A percentile compares a stretch with the other conserved stretches of the same genome.
phyloP scores from a whole-genome alignment of 306 rosid genomes.

The Gynostemma pentaphyllum region DNA sequence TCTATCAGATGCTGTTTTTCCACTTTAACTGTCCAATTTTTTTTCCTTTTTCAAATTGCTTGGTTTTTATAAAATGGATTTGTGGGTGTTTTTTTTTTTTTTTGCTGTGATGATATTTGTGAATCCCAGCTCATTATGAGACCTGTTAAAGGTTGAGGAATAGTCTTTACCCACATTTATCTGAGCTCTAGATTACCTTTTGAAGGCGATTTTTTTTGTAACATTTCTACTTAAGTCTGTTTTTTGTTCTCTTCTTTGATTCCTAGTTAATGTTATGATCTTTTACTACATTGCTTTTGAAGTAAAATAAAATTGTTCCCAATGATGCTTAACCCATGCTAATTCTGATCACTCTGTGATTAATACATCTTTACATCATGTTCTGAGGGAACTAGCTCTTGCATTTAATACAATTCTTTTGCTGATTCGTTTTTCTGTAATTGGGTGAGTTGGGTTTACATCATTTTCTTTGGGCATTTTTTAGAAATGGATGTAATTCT shows the following conservation, averaged over 20 bases:
- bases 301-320: neutral
- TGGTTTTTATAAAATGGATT: neutral
- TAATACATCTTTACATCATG: neutral
- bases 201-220: too few species aligned
- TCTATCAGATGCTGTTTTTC: too few species aligned
- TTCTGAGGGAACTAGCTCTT: slow-evolving; percentile 36
- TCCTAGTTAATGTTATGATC: neutral
- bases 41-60: too few species aligned
- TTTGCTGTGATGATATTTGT: slow-evolving; percentile 29
- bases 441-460: neutral
- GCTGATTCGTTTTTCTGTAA: neutral
- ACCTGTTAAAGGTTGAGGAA: slow-evolving; percentile 33
- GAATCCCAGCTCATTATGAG: slow-evolving; percentile 48
- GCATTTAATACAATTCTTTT: neutral
- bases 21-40: too few species aligned
- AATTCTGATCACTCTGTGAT: slow-evolving; percentile 44
- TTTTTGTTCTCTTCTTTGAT: too few species aligned
- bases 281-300: neutral
- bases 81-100: neutral
- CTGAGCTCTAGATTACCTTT: slow-evolving; percentile 17
- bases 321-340: slow-evolving; percentile 40
- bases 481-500: neutral
- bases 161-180: slow-evolving; percentile 17
- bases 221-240: too few species aligned
- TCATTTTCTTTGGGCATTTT: neutral